Conservation (phyloP, 2,329 filamentous ascomycete genomes). For the Aureobasidium sp. region DNA sequence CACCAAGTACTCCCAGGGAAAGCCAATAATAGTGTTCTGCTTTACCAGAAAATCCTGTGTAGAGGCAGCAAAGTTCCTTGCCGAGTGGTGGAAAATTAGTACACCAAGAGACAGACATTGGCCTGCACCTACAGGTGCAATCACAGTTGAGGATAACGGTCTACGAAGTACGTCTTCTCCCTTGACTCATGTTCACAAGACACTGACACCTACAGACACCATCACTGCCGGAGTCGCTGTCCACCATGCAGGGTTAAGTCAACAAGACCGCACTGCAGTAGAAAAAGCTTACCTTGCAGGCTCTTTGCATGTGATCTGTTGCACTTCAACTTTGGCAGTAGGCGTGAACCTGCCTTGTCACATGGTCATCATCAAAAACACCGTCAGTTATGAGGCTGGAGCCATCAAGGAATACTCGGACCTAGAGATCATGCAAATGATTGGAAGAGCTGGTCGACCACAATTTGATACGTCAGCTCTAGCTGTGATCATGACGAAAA, state of each 20-base stretch:
- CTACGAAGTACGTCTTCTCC: constrained; percentile 46
- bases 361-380: constrained; percentile 77
- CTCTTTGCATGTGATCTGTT: constrained; percentile 74
- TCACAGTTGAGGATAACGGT: constrained; percentile 52
- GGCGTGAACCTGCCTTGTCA: constrained; percentile 80
- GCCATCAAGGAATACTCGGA: constrained; percentile 63
- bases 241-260: constrained; percentile 70
- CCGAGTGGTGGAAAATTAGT: constrained; percentile 56
- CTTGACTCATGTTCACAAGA: constrained; percentile 18
- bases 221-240: constrained; percentile 62
- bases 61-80: constrained; percentile 59
- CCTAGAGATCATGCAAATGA: constrained; percentile 85
- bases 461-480: constrained; percentile 73
- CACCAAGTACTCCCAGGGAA: constrained; percentile 57
- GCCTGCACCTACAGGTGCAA: constrained; percentile 48
- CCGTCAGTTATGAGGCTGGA: constrained; percentile 52
- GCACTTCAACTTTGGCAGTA: constrained; percentile 76
- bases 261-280: constrained; percentile 56
- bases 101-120: constrained; percentile 52
- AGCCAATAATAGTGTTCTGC: constrained; percentile 80
- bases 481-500: constrained; percentile 71
- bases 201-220: constrained; percentile 31
- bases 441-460: constrained; percentile 73
- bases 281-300: constrained; percentile 64
- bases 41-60: constrained; percentile 66